Evolutionary conservation across 73 alveolate species (phyloP), one percentile per base, ranked within the genome.

Genomic region (Tetrahymena malaccensis): DNA sequence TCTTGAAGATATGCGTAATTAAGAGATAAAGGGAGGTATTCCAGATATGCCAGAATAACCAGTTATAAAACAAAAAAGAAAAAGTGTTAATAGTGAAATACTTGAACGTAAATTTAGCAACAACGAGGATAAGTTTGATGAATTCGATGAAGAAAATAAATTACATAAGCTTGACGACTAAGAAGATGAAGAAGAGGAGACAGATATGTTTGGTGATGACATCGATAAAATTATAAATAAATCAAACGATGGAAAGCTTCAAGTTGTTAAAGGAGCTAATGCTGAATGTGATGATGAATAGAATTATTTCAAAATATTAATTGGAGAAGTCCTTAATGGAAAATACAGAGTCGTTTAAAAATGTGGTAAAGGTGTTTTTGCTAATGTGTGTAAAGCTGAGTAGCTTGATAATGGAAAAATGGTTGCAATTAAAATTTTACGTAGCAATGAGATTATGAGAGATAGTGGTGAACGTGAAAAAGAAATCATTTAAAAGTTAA

Each of bases 381-480:
- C 95, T 19, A 95, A 95, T 95, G 97, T 95, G n/a, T 95, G 95
- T 56, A 95, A 95, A 55, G 97, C 97, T 22, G 50, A 85, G 22
- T 85, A 95, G 43, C 94, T 85, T 89, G 97, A 93, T 43, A 35
- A 95, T 31, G 97, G 94, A 85, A 85, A 70, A n/a, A 27, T 70
- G 37, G 89, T 70, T 95, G 99, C 99, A 1, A 96, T 98, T 21
- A 98, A 98, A 94, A 95, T 98, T 94, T 96, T 98, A 7, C 94
- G 99, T 35, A 93, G 93, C 56, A 94, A 43, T 55, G 98, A 96
- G 35, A 96, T 98, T 16, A 98, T 97, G 98, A 44, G 96, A 31
- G 94, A 89, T 58, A 94, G 98, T 35, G 99, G 99, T 1, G 97
- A 96, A 93, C 96, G 97, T 83, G 99, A 98, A 93, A 94, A 55